Conservation (phyloP, 805 yeast species). For the Candida nemodendra region DNA sequence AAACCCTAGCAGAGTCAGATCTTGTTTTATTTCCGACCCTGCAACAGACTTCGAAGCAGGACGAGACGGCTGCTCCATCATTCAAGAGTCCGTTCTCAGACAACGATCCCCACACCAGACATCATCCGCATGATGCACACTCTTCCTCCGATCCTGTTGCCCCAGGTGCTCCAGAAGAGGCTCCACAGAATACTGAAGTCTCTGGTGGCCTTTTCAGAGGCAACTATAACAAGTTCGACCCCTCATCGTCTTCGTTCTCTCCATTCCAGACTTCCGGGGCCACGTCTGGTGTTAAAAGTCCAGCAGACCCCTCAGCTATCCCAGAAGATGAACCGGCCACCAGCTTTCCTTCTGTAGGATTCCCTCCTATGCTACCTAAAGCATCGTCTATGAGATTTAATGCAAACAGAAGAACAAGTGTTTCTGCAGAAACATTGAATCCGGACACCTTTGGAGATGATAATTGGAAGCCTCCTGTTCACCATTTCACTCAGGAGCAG, state of each 20-base stretch:
- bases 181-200: too few relatives aligned
- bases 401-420: constrained; percentile 84
- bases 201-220: constrained; percentile 24
- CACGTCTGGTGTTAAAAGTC: constrained; percentile 9
- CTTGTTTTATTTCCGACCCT: constrained; percentile 33
- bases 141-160: constrained; percentile 4
- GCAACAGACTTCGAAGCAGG: constrained; percentile 18
- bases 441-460: constrained; percentile 67
- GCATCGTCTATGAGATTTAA: constrained; percentile 61
- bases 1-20: constrained; percentile 49
- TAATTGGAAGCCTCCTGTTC: constrained; percentile 72
- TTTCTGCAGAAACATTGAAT: constrained; percentile 83
- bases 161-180: constrained; percentile 3
- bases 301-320: constrained; percentile 6
- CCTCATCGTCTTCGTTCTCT: constrained; percentile 19
- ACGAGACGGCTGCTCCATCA: constrained; percentile 27
- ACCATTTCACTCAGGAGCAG: constrained; percentile 62
- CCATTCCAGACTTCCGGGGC: constrained; percentile 24
- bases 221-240: constrained; percentile 24
- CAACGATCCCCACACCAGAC: constrained; percentile 59
- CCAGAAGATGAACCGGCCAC: not conserved
- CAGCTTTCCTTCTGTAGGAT: constrained; percentile 18
- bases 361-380: constrained; percentile 27
- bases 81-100: constrained; percentile 64
- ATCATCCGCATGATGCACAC: constrained; percentile 30